Percentiles rank a stretch among this genome's conserved stretches.
phyloP scores from a whole-genome alignment of 1,284 basidiomycete genomes.

The Athelia psychrophila region DNA sequence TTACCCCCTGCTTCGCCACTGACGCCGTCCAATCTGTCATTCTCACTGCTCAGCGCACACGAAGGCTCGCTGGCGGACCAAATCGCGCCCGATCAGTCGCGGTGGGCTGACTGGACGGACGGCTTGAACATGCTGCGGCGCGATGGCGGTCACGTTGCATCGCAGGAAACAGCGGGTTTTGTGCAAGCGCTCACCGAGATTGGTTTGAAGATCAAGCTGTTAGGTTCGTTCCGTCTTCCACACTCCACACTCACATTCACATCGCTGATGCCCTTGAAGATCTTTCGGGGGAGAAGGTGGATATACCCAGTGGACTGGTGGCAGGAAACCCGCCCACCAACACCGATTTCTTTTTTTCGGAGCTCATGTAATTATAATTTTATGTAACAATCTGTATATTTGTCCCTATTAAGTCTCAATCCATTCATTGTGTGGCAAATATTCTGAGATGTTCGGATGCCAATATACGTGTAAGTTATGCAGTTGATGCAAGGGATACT shows the following conservation, averaged over 20 bases:
- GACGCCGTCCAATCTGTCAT: conserved; percentile 70
- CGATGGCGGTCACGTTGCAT: conserved; percentile 78
- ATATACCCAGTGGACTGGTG: conserved; percentile 77
- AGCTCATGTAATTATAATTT: conserved; percentile 36
- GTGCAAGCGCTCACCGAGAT: conserved; percentile 89
- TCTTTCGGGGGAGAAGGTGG: conserved; percentile 88
- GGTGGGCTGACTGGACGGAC: conserved; percentile 96
- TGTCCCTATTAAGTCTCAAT: background rate
- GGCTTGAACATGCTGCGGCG: conserved; percentile 86
- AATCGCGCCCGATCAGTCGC: conserved; percentile 80
- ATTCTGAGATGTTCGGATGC: conserved; percentile 19
- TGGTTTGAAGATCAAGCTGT: conserved; percentile 89
- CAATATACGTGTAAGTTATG: background rate
- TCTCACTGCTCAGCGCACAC: conserved; percentile 72
- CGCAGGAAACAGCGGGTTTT: conserved; percentile 83
- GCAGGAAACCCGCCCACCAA: conserved; percentile 74
- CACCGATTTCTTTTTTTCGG: conserved; percentile 88
- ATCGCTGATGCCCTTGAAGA: conserved; percentile 43
- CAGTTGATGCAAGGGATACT: conserved; percentile 6
- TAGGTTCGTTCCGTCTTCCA: conserved; percentile 54
- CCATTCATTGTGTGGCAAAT: conserved; percentile 8
- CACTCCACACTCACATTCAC: background rate
- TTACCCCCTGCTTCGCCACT: conserved; percentile 50
- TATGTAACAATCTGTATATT: background rate
- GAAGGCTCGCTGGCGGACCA: conserved; percentile 83